Percentiles rank a stretch among this genome's conserved stretches.
Conservation (phyloP, 768 basidiomycete genomes). For the Leucocoprinus birnbaumii region DNA sequence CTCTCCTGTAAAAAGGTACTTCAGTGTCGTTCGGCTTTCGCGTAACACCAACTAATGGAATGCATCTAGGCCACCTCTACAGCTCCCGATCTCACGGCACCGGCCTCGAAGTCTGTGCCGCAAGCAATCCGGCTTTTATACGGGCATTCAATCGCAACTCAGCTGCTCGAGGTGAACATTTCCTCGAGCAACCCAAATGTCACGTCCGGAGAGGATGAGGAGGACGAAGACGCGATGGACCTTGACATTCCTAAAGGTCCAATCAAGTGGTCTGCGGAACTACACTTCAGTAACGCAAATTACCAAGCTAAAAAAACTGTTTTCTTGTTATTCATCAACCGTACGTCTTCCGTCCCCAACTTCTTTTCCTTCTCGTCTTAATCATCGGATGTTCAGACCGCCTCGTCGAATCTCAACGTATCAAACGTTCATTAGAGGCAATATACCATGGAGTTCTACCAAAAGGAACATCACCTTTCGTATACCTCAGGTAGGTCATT, state of each 20-base stretch:
- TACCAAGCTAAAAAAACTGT: slow-evolving; percentile 85
- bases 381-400: slow-evolving; percentile 66
- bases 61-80: slow-evolving; percentile 77
- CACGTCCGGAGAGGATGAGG: slow-evolving; percentile 26
- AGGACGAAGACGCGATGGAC: slow-evolving; percentile 28
- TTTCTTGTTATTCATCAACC: slow-evolving; percentile 92
- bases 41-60: no score
- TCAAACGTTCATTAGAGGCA: slow-evolving; percentile 85
- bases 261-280: slow-evolving; percentile 65
- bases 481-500: slow-evolving; percentile 82
- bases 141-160: slow-evolving; percentile 75
- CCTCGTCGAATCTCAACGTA: slow-evolving; percentile 82
- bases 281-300: slow-evolving; percentile 82
- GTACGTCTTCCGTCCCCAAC: slow-evolving; percentile 40
- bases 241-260: slow-evolving; percentile 26
- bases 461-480: slow-evolving; percentile 86
- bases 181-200: slow-evolving; percentile 29
- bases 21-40: no score
- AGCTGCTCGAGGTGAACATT: slow-evolving; percentile 52
- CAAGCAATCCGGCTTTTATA: slow-evolving; percentile 82
- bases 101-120: slow-evolving; percentile 57
- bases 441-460: slow-evolving; percentile 84
- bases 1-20: slow-evolving; percentile 90
- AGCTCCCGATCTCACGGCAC: slow-evolving; percentile 80
- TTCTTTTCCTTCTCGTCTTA: background rate